Base-by-base conservation (phyloP, 1,284 basidiomycete species). In the Trichosporon inkin region DNA sequence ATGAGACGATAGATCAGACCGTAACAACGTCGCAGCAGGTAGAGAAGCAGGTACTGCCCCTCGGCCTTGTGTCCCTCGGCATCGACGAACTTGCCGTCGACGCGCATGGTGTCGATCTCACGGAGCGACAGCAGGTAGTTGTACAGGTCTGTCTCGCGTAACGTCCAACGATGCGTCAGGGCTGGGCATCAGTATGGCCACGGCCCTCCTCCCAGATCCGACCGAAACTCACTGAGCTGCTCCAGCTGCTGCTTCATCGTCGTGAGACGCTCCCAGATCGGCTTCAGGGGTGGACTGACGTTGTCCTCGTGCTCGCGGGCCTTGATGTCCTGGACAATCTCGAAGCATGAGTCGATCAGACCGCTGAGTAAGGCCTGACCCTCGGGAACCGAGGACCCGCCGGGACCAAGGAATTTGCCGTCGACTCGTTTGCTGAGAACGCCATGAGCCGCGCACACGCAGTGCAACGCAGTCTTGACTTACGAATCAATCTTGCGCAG, bases 31-130 rank as follows among this genome's bases (percentile, higher is more conserved):
- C 95, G 83, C 57, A 99, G 82, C 35, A 98, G 83, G 77, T 96
- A 99, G 44, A 98, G 82, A 54, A 98, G 80, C 10, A 93, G 72
- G 54, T 73, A 76, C 70, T 74, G 72, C 14, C 72, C 72, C 56
- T 71, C 71, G 16, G 72, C 71, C 67, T 89, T 85, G 74, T 93
- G 89, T 5, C 94, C 96, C 56, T 97, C 92, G 0, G 88, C 84
- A 72, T 99, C 94, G 24, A 97, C 87, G 74, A 98, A 99, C 79
- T 96, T 96, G 64, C 95, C 95, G 67, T 98, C 92, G 7, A 98
- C 86, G 20, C 95, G 83, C 90, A 98, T 91, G 75, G 90, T 88
- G 79, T 99, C 95, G 57, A 99, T 94, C 76, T 99, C 94, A 71
- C 95, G 90, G 66, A 99, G 80, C 72, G 91, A 91, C 55, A 95